A percentile compares a stretch with the other conserved stretches of the same genome.
Evolutionary conservation across 176 grass and related monocot genomes (phyloP).

Genomic region (Aegilops sharonensis): DNA sequence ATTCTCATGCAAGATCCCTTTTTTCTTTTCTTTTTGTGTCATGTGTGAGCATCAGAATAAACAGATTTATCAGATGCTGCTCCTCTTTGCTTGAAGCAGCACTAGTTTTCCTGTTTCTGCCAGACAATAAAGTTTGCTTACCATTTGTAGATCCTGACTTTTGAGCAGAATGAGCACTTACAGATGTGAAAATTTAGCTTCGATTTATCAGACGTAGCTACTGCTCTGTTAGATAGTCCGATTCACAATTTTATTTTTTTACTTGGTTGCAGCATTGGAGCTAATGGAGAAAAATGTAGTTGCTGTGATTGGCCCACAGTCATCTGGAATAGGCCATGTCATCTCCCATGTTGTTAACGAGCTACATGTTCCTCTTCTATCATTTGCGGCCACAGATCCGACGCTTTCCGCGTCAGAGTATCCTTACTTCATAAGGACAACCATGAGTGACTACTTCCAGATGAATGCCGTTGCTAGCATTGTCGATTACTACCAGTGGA

Average conservation of each 20-base stretch:
- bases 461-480: conserved; percentile 71
- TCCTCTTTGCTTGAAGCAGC: background rate
- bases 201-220: background rate
- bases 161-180: conserved; percentile 3
- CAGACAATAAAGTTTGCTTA: background rate
- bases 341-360: conserved; percentile 62
- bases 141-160: background rate
- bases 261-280: conserved; percentile 50
- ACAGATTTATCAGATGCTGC: background rate
- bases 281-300: conserved; percentile 66
- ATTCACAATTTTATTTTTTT: conserved; percentile 24
- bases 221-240: conserved; percentile 7
- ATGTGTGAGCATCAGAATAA: conserved; percentile 12
- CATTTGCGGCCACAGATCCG: conserved; percentile 70
- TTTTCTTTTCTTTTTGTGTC: conserved; percentile 2
- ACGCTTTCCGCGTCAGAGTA: conserved; percentile 64
- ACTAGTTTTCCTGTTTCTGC: background rate
- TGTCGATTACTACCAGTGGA: conserved; percentile 67
- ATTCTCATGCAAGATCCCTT: conserved; percentile 16
- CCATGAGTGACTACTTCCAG: conserved; percentile 65
- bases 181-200: background rate
- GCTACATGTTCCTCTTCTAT: conserved; percentile 70
- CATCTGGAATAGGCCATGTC: conserved; percentile 66
- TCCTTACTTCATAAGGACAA: conserved; percentile 69
- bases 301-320: conserved; percentile 72